phyloP scores from a whole-genome alignment of 805 yeast species.

The Zygotorulaspora florentina region DNA sequence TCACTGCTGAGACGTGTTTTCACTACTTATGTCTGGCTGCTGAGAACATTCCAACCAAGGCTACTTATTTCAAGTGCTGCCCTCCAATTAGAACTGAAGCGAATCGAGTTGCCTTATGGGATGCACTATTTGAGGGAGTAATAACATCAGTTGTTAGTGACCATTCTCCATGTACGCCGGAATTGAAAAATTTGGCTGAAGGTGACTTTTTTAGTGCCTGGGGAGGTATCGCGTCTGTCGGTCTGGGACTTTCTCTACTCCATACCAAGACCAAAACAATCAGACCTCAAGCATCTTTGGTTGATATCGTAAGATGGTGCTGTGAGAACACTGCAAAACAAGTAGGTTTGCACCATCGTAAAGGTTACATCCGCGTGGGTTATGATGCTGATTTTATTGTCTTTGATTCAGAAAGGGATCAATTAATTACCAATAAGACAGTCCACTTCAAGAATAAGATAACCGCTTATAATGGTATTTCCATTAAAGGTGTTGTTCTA shows the following conservation, averaged over 20 bases:
- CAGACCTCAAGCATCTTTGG: conserved; percentile 46
- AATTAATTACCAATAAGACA: conserved; percentile 48
- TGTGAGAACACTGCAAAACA: conserved; percentile 79
- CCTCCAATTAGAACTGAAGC: conserved; percentile 84
- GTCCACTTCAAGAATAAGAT: conserved; percentile 80
- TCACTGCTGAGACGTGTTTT: conserved; percentile 91
- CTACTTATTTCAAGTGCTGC: conserved; percentile 87
- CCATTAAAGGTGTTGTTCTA: conserved; percentile 65
- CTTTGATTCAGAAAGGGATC: conserved; percentile 60
- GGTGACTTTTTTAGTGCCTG: conserved; percentile 92
- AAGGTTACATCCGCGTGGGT: conserved; percentile 72
- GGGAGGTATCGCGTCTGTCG: conserved; percentile 96
- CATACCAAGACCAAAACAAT: conserved; percentile 65
- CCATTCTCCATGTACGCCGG: conserved; percentile 95
- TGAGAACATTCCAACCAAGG: conserved; percentile 69
- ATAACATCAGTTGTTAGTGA: conserved; percentile 88
- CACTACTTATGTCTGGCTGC: conserved; percentile 79
- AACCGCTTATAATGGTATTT: conserved; percentile 77
- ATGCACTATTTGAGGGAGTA: conserved; percentile 59
- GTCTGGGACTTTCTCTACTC: conserved; percentile 78
- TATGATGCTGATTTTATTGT: conserved; percentile 85
- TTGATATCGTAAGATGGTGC: conserved; percentile 76
- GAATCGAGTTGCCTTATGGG: conserved; percentile 73
- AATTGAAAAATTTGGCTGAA: conserved; percentile 69
- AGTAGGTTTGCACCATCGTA: conserved; percentile 66